Percentiles rank a stretch among this genome's conserved stretches.
These are phyloP conservation scores for Quercus gilva DNA, from an alignment of 306 rosid genomes.

Conservation along the genomic window DNA sequence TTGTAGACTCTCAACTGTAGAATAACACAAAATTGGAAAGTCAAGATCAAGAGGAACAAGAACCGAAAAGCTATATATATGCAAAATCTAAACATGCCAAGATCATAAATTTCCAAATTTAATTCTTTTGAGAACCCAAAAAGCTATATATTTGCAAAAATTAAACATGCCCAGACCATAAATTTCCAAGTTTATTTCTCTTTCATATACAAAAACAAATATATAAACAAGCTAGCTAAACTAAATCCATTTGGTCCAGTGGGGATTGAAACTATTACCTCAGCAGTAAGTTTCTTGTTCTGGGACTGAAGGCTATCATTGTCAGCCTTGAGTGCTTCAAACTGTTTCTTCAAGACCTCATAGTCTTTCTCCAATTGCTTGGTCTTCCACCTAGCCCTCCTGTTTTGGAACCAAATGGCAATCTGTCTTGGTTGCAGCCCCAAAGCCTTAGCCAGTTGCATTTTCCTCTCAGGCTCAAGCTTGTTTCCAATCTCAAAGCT, in stretches of 20 bases:
- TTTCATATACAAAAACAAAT: neutral
- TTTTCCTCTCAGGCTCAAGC: conserved; percentile 90
- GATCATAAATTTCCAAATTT: neutral
- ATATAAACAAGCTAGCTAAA: neutral
- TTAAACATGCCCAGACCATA: neutral
- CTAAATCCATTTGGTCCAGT: neutral
- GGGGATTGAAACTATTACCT: conserved; percentile 42
- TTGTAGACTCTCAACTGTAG: neutral
- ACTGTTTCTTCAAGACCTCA: conserved; percentile 74
- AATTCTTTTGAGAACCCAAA: neutral
- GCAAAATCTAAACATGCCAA: neutral
- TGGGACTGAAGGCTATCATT: conserved; percentile 74
- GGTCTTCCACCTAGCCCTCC: conserved; percentile 96
- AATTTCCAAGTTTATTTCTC: neutral
- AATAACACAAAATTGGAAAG: neutral
- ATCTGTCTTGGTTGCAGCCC: conserved; percentile 87
- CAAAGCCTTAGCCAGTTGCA: conserved; percentile 78
- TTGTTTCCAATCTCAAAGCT: conserved; percentile 91
- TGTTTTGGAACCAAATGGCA: conserved; percentile 94
- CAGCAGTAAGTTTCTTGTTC: conserved; percentile 65
- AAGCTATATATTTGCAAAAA: neutral
- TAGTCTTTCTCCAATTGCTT: conserved; percentile 86
- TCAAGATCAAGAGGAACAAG: neutral
- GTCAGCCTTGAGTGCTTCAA: conserved; percentile 72
- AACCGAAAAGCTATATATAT: neutral